Base-by-base conservation (phyloP, 176 grass and related monocot genomes). In the Neostapfia colusana region DNA sequence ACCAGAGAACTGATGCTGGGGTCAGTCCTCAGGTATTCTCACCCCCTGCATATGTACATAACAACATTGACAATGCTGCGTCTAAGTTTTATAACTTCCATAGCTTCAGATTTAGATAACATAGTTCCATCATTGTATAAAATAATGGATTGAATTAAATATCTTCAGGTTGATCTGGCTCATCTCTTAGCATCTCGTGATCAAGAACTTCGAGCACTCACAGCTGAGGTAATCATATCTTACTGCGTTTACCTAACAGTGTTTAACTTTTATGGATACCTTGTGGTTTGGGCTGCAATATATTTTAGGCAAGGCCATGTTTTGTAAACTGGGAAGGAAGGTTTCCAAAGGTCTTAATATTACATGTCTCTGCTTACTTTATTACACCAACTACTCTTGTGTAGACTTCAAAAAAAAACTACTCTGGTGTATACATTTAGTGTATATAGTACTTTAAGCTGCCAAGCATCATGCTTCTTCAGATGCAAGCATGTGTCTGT, bases 131-230 rank as follows among this genome's bases (percentile, higher is more conserved):
- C 51, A 18, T 2, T 81, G 6, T 64, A 64, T 72, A 59, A 79
- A 39, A 60, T 83, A 20, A 15, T 79, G 26, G n/a, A 48, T 45
- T 56, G 1, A 10, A 20, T 76, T 81, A 60, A 76, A 65, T 81
- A 86, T 73, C 40, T 76, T 76, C 82, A 98, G 95, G 95, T 93
- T 82, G 95, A 98, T 56, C 89, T 98, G 82, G 91, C 85, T 70
- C 95, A 98, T 90, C 84, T 98, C 48, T 86, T 98, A 81, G 95
- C 91, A 74, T 90, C 95, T 64, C 87, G 95, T 83, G 91, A 98
- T 75, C 95, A 98, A 92, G 95, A 98, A 90, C 89, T 98, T 48
- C 87, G 95, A 81, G 82, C 95, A 43, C 83, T 98, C 50, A 90
- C 89, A 7, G 87, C 95, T 28, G 95, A 94, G 95, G 95, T 98